A percentile compares a stretch with the other conserved stretches of the same genome.
These are phyloP conservation scores for Zizania palustris DNA, from an alignment of 202 grass and related monocot species.

Conservation along the genomic window DNA sequence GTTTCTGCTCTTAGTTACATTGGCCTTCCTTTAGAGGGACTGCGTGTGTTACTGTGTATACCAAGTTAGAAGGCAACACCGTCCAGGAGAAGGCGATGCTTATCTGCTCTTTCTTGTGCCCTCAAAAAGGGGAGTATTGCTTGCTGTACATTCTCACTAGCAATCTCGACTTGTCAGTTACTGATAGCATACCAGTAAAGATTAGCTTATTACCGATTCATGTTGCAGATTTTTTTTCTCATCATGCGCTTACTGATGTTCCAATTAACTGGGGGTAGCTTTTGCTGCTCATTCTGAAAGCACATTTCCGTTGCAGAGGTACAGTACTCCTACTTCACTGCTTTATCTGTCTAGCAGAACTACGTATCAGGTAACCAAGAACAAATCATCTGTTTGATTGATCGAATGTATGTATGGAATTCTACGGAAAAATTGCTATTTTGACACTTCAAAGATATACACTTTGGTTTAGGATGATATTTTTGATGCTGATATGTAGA, in stretches of 20 bases:
- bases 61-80: conserved; percentile 36
- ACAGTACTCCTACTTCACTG: not conserved
- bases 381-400: too few relatives aligned
- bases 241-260: not conserved
- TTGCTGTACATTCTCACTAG: conserved; percentile 41
- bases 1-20: conserved; percentile 14
- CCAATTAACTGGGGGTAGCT: not conserved
- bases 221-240: not conserved
- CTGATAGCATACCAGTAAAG: conserved; percentile 38
- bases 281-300: not conserved
- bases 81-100: conserved; percentile 27
- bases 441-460: too few relatives aligned
- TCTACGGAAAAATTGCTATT: too few relatives aligned
- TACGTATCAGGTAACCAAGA: not conserved
- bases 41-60: conserved; percentile 40
- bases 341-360: not conserved
- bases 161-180: not conserved
- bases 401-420: too few relatives aligned
- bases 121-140: not conserved
- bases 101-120: conserved; percentile 25
- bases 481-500: too few relatives aligned
- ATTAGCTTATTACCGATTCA: not conserved
- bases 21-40: conserved; percentile 13
- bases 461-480: too few relatives aligned
- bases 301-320: not conserved